phyloP scores from a whole-genome alignment of 305 asterid genomes.

The Salvia sclarea region DNA sequence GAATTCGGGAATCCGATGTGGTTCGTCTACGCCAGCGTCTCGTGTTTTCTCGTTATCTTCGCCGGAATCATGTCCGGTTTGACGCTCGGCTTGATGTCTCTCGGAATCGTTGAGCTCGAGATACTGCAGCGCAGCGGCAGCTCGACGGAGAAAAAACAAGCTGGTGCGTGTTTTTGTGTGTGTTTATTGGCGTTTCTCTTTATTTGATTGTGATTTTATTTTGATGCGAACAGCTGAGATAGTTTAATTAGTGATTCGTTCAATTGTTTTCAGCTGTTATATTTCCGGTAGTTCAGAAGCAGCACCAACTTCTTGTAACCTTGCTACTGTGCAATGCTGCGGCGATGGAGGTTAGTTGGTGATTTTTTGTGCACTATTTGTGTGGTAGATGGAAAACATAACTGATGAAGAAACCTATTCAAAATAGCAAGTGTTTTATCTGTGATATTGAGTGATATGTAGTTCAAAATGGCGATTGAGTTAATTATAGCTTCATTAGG shows the following conservation, averaged over 20 bases:
- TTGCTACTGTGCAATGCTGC: constrained; percentile 88
- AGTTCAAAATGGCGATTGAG: not conserved
- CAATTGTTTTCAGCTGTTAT: constrained; percentile 59
- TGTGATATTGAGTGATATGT: constrained; percentile 3
- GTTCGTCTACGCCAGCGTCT: constrained; percentile 87
- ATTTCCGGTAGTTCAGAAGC: constrained; percentile 88
- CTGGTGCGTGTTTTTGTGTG: too few species aligned
- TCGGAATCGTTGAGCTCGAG: constrained; percentile 91
- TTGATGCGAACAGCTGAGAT: constrained; percentile 8
- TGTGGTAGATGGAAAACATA: not conserved
- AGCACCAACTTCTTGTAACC: constrained; percentile 95
- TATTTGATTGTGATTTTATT: not conserved
- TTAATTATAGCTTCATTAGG: not conserved
- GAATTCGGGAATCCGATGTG: constrained; percentile 88
- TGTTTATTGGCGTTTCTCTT: not conserved
- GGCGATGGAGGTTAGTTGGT: constrained; percentile 80
- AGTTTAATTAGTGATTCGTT: constrained; percentile 14
- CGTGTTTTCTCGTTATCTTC: constrained; percentile 86
- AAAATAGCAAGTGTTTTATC: not conserved
- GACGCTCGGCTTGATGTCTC: constrained; percentile 91
- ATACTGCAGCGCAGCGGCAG: constrained; percentile 85
- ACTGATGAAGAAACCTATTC: constrained; percentile 1
- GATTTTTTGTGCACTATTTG: not conserved
- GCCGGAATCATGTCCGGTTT: constrained; percentile 98
- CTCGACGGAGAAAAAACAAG: constrained; percentile 73